Conservation (phyloP, 2,329 filamentous ascomycete species). For the Botrytis elliptica region DNA sequence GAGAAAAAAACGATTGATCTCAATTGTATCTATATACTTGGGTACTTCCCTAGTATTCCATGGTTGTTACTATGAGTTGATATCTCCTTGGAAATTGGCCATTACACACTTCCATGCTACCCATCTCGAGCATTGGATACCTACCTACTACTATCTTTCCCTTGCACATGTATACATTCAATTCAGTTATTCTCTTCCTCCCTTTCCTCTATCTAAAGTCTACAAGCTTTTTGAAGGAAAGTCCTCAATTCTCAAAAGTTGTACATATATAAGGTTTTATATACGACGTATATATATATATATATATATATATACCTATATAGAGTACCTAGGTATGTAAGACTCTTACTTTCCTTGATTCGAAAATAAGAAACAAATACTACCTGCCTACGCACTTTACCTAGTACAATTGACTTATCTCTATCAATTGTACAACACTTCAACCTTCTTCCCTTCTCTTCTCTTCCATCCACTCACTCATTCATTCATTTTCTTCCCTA, state of each 20-base stretch:
- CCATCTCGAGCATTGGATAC: neutral
- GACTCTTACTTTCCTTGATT: neutral
- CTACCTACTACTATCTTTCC: too few relatives aligned
- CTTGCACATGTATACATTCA: neutral
- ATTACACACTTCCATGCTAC: neutral
- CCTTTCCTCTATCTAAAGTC: neutral
- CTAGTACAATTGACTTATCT: neutral
- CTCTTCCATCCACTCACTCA: neutral
- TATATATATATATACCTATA: too few relatives aligned
- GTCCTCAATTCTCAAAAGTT: neutral
- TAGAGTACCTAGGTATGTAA: neutral
- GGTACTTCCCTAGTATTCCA: neutral
- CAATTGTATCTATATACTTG: neutral
- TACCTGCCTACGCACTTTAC: neutral
- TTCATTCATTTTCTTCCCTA: neutral
- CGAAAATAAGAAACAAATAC: neutral
- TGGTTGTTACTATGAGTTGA: neutral
- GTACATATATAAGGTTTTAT: neutral
- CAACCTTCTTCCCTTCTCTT: too few relatives aligned
- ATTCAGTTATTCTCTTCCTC: neutral
- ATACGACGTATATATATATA: neutral
- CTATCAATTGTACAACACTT: neutral
- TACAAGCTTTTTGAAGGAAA: neutral
- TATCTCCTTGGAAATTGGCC: neutral
- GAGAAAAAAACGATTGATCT: neutral